Percentiles rank a stretch among this genome's conserved stretches.
Evolutionary conservation across 192 early-diverging fungal species (phyloP).

Genomic region (Neocallimastix lanati): DNA sequence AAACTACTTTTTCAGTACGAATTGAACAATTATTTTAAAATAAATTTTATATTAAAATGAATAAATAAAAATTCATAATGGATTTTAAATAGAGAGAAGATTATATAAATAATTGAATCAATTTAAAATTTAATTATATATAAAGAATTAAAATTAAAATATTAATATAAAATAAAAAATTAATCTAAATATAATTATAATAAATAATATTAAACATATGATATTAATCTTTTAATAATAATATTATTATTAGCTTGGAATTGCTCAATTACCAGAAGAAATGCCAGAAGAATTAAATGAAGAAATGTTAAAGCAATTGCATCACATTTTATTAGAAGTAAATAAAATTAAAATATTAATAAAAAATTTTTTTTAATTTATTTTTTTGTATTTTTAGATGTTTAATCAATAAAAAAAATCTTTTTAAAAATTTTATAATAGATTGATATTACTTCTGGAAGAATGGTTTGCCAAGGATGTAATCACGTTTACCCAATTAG

Average conservation of each 20-base stretch:
- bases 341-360: background rate
- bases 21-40: background rate
- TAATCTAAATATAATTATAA: no score
- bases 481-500: conserved; percentile 76
- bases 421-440: conserved; percentile 10
- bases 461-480: conserved; percentile 84
- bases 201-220: no score
- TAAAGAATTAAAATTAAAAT: no score
- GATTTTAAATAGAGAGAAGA: no score
- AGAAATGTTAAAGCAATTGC: conserved; percentile 51
- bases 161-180: no score
- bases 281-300: conserved; percentile 40
- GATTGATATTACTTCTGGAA: conserved; percentile 66
- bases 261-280: conserved; percentile 39
- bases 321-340: conserved; percentile 68
- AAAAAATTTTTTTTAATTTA: background rate
- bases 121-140: no score
- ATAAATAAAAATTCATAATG: no score
- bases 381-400: background rate
- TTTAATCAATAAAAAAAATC: background rate
- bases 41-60: no score
- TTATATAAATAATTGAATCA: no score
- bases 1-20: conserved; percentile 39
- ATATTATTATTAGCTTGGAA: conserved; percentile 47
- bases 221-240: no score